These are phyloP conservation scores for Dicorynia guianensis DNA, from an alignment of 306 rosid genomes.

Conservation along the genomic window DNA sequence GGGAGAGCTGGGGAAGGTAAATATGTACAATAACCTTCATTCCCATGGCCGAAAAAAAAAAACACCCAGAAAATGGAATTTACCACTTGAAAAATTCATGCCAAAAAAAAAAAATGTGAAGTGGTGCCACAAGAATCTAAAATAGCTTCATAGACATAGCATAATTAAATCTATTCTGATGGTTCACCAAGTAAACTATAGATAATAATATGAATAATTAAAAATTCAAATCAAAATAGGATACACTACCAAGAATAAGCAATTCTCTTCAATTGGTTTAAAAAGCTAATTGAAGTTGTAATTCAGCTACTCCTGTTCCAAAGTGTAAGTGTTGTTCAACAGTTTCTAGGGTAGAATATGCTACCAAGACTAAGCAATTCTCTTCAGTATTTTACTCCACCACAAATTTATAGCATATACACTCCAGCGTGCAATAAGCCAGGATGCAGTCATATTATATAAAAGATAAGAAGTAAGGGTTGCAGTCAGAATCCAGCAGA, in stretches of 20 bases:
- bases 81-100: not conserved
- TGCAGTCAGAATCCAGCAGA: conserved; percentile 7
- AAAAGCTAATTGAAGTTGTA: not conserved
- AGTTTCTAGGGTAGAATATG: conserved; percentile 15
- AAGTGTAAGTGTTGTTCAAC: not conserved
- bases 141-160: not conserved
- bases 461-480: not conserved
- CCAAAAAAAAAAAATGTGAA: not conserved
- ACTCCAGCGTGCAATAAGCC: not conserved
- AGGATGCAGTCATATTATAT: not conserved
- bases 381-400: not conserved
- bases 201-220: not conserved
- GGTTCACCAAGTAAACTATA: not conserved
- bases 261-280: not conserved
- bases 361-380: conserved; percentile 4
- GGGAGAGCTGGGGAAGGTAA: not conserved
- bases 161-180: conserved; percentile 19
- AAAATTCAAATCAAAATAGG: conserved; percentile 17
- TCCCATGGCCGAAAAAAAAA: not conserved
- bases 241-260: not conserved
- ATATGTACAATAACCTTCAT: not conserved
- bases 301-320: conserved; percentile 16
- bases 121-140: conserved; percentile 11
- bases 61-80: not conserved
- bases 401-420: not conserved